Percentiles rank a stretch among this genome's conserved stretches.
These are phyloP conservation scores for Heterobasidion annosum DNA, from an alignment of 1,284 basidiomycete species.

Conservation along the genomic window DNA sequence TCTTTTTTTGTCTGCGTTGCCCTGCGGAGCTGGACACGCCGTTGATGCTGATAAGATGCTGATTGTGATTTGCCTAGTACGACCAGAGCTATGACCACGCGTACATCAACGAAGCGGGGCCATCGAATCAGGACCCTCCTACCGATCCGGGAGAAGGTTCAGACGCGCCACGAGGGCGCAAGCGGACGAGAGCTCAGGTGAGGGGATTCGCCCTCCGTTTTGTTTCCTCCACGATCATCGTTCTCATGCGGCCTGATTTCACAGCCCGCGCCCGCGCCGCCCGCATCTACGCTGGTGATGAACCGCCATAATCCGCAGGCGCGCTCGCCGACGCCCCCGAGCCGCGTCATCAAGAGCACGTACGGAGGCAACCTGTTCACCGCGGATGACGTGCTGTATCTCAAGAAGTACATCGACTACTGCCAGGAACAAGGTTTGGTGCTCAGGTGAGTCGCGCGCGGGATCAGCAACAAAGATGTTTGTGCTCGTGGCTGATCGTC, in stretches of 20 bases:
- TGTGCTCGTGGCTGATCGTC: background rate
- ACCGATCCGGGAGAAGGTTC: conserved; percentile 14
- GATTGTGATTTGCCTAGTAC: conserved; percentile 21
- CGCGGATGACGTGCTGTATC: conserved; percentile 66
- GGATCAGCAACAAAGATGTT: background rate
- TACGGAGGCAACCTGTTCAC: conserved; percentile 81
- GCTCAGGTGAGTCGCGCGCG: conserved; percentile 25
- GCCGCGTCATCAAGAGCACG: conserved; percentile 74
- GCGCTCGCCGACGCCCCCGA: conserved; percentile 74
- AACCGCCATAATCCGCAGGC: conserved; percentile 54
- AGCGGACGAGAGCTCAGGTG: conserved; percentile 51
- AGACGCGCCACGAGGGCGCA: conserved; percentile 48
- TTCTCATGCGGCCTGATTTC: no score
- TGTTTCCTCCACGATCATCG: conserved; percentile 1
- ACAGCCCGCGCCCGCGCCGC: conserved; percentile 46
- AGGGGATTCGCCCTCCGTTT: background rate
- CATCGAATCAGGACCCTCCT: conserved; percentile 27
- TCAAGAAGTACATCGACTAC: conserved; percentile 79
- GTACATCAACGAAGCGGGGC: conserved; percentile 41
- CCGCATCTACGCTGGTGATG: conserved; percentile 53
- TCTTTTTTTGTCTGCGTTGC: background rate
- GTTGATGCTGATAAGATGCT: background rate
- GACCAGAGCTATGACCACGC: conserved; percentile 32
- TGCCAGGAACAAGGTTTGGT: conserved; percentile 77
- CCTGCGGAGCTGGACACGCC: background rate